A percentile compares a stretch with the other conserved stretches of the same genome.
These are phyloP conservation scores for Lunasporangiospora selenospora DNA, from an alignment of 192 early-diverging fungal species.

Conservation along the genomic window DNA sequence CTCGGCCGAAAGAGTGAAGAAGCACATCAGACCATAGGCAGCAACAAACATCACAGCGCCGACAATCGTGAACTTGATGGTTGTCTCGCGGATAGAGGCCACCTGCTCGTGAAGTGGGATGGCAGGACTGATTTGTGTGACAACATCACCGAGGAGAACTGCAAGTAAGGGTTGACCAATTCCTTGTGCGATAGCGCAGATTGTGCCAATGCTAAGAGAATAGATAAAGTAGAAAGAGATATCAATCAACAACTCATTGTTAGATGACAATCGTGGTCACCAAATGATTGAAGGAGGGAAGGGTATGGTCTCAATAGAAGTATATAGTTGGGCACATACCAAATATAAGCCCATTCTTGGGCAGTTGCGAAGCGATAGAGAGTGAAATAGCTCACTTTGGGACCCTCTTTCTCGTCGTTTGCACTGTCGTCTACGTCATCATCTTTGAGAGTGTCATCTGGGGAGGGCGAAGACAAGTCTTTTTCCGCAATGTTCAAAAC, in stretches of 20 bases:
- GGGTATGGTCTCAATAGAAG: neutral
- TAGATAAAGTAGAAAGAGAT: neutral
- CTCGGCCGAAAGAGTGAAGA: conserved; percentile 62
- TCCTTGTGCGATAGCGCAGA: conserved; percentile 14
- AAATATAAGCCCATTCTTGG: conserved; percentile 45
- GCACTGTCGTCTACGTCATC: no score
- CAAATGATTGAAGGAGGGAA: no score
- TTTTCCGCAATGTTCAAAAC: no score
- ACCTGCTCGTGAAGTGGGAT: neutral
- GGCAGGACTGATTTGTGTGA: neutral
- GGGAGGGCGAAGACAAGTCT: no score
- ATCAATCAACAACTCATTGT: no score
- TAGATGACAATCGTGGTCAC: no score
- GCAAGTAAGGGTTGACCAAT: conserved; percentile 14
- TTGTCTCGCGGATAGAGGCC: neutral
- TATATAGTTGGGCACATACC: neutral
- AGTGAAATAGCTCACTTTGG: conserved; percentile 56
- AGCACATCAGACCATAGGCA: conserved; percentile 63
- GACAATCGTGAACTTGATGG: conserved; percentile 34
- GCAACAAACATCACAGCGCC: conserved; percentile 59
- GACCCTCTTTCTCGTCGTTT: conserved; percentile 46
- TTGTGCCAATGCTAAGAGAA: neutral
- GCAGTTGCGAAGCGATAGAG: conserved; percentile 71
- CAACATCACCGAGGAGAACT: conserved; percentile 6
- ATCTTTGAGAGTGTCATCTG: no score